Percentiles rank a stretch among this genome's conserved stretches.
Conservation (phyloP, 2,329 filamentous ascomycete species). For the Pyrenophora teres region DNA sequence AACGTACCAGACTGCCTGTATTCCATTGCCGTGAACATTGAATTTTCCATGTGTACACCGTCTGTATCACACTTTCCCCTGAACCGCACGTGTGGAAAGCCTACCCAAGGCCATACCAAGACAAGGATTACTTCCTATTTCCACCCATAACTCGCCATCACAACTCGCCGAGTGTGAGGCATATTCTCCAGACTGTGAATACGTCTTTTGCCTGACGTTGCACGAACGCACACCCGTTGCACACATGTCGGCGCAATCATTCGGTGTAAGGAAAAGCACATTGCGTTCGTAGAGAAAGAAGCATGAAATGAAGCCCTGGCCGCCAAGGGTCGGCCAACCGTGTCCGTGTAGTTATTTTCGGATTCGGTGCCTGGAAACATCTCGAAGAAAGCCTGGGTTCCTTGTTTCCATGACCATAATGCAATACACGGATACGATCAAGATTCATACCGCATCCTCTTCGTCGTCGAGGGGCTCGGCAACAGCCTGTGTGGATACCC, state of each 20-base stretch:
- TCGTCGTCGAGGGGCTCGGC: conserved; percentile 42
- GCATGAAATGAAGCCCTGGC: conserved; percentile 13
- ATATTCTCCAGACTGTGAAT: conserved; percentile 8
- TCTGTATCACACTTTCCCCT: conserved; percentile 2
- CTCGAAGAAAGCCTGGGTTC: conserved; percentile 10
- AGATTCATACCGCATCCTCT: conserved; percentile 40
- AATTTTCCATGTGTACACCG: not conserved
- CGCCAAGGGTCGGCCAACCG: conserved; percentile 7
- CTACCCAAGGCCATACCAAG: conserved; percentile 2
- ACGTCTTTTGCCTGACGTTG: conserved; percentile 12
- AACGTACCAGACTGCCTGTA: not conserved
- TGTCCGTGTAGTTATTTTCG: conserved; percentile 21
- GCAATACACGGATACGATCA: not conserved
- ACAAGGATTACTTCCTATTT: not conserved
- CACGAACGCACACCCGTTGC: conserved; percentile 17
- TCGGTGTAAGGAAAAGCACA: conserved; percentile 24
- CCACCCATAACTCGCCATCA: not conserved
- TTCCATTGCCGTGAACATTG: not conserved
- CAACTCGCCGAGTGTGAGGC: conserved; percentile 4
- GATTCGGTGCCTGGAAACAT: conserved; percentile 16
- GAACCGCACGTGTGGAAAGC: not conserved
- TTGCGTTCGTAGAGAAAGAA: conserved; percentile 34
- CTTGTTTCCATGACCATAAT: conserved; percentile 5
- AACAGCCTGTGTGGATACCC: conserved; percentile 51
- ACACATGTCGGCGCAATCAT: conserved; percentile 19